phyloP scores from a whole-genome alignment of 208 protist species.

The Angomonas deanei region DNA sequence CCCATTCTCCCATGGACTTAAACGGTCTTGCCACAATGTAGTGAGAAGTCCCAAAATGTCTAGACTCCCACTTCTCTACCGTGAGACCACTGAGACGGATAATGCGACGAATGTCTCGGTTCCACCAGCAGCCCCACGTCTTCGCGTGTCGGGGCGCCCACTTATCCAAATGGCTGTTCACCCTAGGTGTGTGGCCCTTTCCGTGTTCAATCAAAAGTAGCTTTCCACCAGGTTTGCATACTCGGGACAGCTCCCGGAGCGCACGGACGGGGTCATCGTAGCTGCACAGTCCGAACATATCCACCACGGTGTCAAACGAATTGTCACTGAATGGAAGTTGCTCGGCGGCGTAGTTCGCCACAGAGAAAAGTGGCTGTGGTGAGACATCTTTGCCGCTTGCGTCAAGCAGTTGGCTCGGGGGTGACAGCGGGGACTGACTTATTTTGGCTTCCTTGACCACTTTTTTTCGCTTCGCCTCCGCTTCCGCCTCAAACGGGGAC shows the following conservation, averaged over 20 bases:
- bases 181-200: conserved; percentile 40
- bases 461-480: conserved; percentile 10
- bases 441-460: background rate
- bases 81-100: conserved; percentile 61
- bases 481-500: conserved; percentile 35
- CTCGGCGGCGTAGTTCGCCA: conserved; percentile 76
- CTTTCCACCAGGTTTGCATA: conserved; percentile 84
- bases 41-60: conserved; percentile 87
- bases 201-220: conserved; percentile 89
- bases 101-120: conserved; percentile 73
- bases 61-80: conserved; percentile 56
- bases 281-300: conserved; percentile 90
- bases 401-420: conserved; percentile 11
- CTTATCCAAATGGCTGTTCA: conserved; percentile 84
- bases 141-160: conserved; percentile 79
- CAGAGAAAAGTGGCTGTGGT: conserved; percentile 46
- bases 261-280: conserved; percentile 88
- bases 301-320: conserved; percentile 86
- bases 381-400: conserved; percentile 1
- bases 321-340: conserved; percentile 83
- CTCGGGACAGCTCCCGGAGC: conserved; percentile 82
- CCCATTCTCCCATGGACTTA: conserved; percentile 75
- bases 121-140: conserved; percentile 89
- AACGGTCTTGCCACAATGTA: conserved; percentile 80
- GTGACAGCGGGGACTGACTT: background rate